Evolutionary conservation across 2,329 filamentous ascomycete genomes (phyloP).

Genomic region (Colletotrichum sp.): DNA sequence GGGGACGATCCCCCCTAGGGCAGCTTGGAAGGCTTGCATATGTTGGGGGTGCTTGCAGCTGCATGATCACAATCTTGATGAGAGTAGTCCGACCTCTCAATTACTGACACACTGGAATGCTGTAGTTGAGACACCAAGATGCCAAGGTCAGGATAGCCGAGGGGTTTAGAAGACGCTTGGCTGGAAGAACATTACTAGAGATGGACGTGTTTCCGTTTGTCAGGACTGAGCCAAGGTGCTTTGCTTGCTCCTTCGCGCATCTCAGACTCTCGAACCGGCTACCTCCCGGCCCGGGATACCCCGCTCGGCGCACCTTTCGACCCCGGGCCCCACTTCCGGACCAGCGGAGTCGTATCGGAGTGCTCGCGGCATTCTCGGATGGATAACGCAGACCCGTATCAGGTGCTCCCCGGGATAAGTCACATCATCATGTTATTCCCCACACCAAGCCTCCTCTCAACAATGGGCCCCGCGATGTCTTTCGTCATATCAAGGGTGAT

Average conservation of each 20-base stretch:
- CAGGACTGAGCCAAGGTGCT: not conserved
- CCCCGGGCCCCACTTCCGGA: not conserved
- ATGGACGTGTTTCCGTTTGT: not conserved
- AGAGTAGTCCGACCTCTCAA: fast-evolving
- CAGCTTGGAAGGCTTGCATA: not conserved
- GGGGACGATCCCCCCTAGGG: not conserved
- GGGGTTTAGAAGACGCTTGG: not conserved
- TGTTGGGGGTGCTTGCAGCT: not conserved
- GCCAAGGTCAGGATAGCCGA: not conserved
- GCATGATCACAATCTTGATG: not conserved
- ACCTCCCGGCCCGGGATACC: not conserved
- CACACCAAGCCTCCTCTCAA: not conserved
- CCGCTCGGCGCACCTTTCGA: not conserved
- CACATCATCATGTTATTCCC: not conserved
- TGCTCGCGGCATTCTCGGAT: not conserved
- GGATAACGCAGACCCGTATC: not conserved
- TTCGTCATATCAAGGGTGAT: not conserved
- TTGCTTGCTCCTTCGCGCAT: not conserved
- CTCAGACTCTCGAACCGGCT: not conserved
- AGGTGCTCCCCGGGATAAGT: not conserved
- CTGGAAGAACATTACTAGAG: no score
- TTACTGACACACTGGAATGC: not conserved
- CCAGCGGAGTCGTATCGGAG: not conserved
- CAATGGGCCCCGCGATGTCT: not conserved
- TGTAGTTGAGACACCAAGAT: not conserved